Percentiles rank a stretch among this genome's conserved stretches.
Conservation (phyloP, 495 filamentous ascomycete species). For the Hypoxylon subgilvum region DNA sequence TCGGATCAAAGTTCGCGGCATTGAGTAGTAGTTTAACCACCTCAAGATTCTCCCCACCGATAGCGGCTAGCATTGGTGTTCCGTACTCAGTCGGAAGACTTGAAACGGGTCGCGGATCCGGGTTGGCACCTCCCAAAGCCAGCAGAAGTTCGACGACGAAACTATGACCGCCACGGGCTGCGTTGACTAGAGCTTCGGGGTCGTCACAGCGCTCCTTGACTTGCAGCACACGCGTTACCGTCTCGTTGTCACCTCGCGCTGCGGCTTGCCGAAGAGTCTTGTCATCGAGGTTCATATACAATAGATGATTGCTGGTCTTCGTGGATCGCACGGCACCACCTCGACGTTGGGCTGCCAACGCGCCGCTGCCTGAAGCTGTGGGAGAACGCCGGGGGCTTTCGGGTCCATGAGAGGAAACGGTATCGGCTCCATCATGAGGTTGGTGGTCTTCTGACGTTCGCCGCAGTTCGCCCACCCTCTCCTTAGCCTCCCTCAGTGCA, state of each 20-base stretch:
- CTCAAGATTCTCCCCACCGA: conserved; percentile 84
- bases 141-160: conserved; percentile 84
- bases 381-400: conserved; percentile 72
- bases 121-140: conserved; percentile 77
- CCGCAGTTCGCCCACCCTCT: conserved; percentile 55
- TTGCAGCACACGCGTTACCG: conserved; percentile 79
- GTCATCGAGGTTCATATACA: conserved; percentile 63
- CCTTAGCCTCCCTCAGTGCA: conserved; percentile 59
- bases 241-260: conserved; percentile 79
- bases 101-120: conserved; percentile 72
- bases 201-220: conserved; percentile 73
- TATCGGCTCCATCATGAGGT: conserved; percentile 57
- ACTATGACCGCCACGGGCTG: conserved; percentile 89
- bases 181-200: conserved; percentile 83
- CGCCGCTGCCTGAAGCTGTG: conserved; percentile 48
- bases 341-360: conserved; percentile 45
- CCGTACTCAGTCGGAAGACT: conserved; percentile 63
- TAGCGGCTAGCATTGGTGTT: conserved; percentile 92
- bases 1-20: conserved; percentile 79
- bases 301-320: conserved; percentile 61
- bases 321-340: conserved; percentile 55
- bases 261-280: conserved; percentile 82
- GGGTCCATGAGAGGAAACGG: conserved; percentile 69
- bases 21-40: conserved; percentile 81
- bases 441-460: conserved; percentile 71